Conservation (phyloP, 129 eudicot genomes). For the Helianthus tuberosus region DNA sequence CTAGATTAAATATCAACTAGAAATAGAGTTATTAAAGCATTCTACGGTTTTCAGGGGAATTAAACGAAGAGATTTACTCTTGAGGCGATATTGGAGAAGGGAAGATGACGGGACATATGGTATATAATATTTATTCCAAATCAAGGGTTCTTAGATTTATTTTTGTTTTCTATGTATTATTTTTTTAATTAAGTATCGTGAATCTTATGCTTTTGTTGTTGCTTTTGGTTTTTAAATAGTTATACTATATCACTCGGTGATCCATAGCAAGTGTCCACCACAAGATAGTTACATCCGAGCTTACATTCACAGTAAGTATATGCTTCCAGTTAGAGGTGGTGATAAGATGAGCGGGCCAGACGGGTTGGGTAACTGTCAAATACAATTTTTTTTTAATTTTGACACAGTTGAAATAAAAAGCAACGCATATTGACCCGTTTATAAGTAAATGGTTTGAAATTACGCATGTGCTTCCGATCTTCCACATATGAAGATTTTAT, state of each 20-base stretch:
- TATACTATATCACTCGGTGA: slow-evolving; percentile 76
- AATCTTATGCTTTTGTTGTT: not conserved
- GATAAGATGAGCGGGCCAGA: not conserved
- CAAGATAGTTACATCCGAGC: slow-evolving; percentile 75
- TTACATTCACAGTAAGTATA: slow-evolving; percentile 77
- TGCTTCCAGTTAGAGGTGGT: slow-evolving; percentile 35
- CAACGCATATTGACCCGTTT: not conserved
- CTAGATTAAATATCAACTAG: not conserved
- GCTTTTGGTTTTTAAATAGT: slow-evolving; percentile 41
- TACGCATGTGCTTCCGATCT: not conserved
- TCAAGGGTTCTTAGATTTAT: not conserved
- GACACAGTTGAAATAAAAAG: not conserved
- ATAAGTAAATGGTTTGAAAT: not conserved
- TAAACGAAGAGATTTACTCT: slow-evolving; percentile 68
- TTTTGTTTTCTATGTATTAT: not conserved
- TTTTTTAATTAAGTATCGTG: not conserved
- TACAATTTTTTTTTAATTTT: not conserved
- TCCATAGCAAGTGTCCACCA: slow-evolving; percentile 73
- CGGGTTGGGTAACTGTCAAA: not conserved
- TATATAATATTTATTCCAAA: slow-evolving; percentile 11
- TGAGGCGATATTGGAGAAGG: slow-evolving; percentile 91
- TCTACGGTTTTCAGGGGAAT: slow-evolving; percentile 55
- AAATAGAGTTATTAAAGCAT: not conserved
- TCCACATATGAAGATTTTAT: slow-evolving; percentile 9
- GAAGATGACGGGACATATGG: slow-evolving; percentile 93